Percentiles rank a stretch among this genome's conserved stretches.
These are phyloP conservation scores for Chlorokybus atmophyticus DNA, from an alignment of 139 green algal species.

Conservation along the genomic window DNA sequence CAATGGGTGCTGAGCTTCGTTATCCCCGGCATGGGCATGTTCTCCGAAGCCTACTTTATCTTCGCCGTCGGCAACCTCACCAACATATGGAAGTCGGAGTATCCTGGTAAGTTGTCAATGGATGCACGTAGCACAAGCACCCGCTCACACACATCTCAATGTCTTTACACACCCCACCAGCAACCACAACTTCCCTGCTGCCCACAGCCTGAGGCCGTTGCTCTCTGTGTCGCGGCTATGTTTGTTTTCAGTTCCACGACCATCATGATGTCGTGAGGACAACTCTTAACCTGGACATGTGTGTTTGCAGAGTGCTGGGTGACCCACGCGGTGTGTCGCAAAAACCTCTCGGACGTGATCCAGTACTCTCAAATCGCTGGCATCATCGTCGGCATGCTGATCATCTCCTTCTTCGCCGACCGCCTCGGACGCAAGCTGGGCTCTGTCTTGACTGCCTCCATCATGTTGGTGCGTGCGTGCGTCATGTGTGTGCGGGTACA, in stretches of 20 bases:
- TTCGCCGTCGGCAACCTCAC: not conserved
- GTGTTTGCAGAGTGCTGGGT: not conserved
- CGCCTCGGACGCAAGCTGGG: slow-evolving; percentile 49
- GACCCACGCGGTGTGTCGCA: not conserved
- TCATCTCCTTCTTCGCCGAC: slow-evolving; percentile 38
- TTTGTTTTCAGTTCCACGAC: not conserved
- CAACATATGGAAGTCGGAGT: not conserved
- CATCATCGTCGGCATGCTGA: slow-evolving; percentile 40
- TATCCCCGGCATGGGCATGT: not conserved
- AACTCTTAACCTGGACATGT: not conserved
- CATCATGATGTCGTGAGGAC: not conserved
- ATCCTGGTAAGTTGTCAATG: too few relatives aligned
- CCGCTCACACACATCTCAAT: not conserved
- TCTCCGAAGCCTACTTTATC: slow-evolving; percentile 1
- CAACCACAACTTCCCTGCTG: not conserved
- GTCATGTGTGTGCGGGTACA: too few relatives aligned
- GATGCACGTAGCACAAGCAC: not conserved
- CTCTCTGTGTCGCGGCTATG: not conserved
- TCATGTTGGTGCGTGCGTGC: slow-evolving; percentile 46
- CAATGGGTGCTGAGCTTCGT: not conserved
- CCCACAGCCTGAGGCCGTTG: not conserved
- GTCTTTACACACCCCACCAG: not conserved
- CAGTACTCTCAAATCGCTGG: slow-evolving; percentile 30
- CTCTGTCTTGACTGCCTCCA: slow-evolving; percentile 33
- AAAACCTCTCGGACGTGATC: not conserved